Evolutionary conservation across 306 rosid genomes (phyloP).

Genomic region (Myrica gale): DNA sequence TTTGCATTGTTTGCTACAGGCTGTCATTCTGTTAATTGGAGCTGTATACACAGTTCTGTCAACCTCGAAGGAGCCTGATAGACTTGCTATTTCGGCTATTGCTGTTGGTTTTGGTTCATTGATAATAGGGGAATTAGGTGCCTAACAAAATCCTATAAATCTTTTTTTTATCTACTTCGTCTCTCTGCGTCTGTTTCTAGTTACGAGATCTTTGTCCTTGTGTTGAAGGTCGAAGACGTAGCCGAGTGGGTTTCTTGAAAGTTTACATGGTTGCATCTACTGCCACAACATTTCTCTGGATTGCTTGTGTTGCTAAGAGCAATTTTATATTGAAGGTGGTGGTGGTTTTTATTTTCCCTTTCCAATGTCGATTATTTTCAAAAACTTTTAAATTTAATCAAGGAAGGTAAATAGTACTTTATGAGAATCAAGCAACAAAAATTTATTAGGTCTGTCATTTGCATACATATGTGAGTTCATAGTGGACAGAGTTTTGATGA

Average conservation of each 20-base stretch:
- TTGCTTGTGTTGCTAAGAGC: conserved; percentile 38
- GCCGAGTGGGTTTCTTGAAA: conserved; percentile 52
- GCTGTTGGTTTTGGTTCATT: conserved; percentile 45
- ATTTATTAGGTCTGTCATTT: neutral
- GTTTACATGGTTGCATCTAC: conserved; percentile 51
- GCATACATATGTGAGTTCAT: neutral
- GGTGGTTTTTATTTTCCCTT: neutral
- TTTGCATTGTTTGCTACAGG: conserved; percentile 46
- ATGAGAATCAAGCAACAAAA: neutral
- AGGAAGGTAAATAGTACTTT: neutral
- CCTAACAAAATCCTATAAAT: conserved; percentile 6
- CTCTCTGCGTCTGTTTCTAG: conserved; percentile 5
- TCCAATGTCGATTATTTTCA: neutral
- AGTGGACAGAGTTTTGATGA: neutral
- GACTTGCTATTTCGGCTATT: conserved; percentile 46
- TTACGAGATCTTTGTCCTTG: conserved; percentile 1
- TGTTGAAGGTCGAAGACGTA: conserved; percentile 67
- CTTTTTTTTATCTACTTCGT: neutral
- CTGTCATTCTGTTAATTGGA: conserved; percentile 51
- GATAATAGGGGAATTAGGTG: conserved; percentile 63
- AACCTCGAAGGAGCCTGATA: conserved; percentile 39
- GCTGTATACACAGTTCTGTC: conserved; percentile 35
- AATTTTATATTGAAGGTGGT: conserved; percentile 54
- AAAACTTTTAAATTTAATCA: neutral
- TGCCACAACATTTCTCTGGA: conserved; percentile 35